These are phyloP conservation scores for Pseudocercospora fuligena DNA, from an alignment of 2,329 filamentous ascomycete genomes.

Conservation along the genomic window DNA sequence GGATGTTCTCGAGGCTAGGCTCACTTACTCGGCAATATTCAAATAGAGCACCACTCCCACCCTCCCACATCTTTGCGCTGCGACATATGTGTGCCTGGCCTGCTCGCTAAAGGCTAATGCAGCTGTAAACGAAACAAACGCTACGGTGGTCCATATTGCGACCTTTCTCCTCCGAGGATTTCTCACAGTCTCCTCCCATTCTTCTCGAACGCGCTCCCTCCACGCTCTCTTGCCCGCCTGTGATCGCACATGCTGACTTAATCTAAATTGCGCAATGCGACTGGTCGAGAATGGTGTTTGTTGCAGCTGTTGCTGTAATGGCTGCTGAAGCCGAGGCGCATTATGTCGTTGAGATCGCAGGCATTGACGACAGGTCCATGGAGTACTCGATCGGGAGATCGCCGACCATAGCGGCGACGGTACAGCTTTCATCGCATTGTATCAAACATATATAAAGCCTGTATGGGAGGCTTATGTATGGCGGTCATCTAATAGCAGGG, in stretches of 20 bases:
- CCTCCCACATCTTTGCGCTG: conserved; percentile 75
- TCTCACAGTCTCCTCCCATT: conserved; percentile 21
- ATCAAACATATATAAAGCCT: background rate
- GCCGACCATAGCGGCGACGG: conserved; percentile 27
- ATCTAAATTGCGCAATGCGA: conserved; percentile 7
- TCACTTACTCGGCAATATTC: conserved; percentile 70
- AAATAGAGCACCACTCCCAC: conserved; percentile 76
- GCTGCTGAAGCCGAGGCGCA: conserved; percentile 15
- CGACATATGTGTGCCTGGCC: conserved; percentile 75
- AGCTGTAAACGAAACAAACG: conserved; percentile 43
- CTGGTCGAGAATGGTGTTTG: conserved; percentile 8
- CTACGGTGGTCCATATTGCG: conserved; percentile 37
- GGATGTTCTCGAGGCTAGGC: conserved; percentile 60
- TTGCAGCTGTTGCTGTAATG: background rate
- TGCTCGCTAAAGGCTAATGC: conserved; percentile 64
- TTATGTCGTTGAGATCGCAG: conserved; percentile 16
- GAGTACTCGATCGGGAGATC: conserved; percentile 16
- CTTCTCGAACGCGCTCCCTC: conserved; percentile 31
- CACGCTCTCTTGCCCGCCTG: conserved; percentile 37
- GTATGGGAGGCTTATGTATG: background rate
- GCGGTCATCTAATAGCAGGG: background rate
- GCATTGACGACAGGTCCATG: conserved; percentile 35
- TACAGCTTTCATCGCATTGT: conserved; percentile 34
- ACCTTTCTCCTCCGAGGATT: conserved; percentile 34
- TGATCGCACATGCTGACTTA: conserved; percentile 14